Percentiles rank a stretch among this genome's conserved stretches.
Evolutionary conservation across 768 basidiomycete species (phyloP).

Genomic region (Clitopilus hobsonii): DNA sequence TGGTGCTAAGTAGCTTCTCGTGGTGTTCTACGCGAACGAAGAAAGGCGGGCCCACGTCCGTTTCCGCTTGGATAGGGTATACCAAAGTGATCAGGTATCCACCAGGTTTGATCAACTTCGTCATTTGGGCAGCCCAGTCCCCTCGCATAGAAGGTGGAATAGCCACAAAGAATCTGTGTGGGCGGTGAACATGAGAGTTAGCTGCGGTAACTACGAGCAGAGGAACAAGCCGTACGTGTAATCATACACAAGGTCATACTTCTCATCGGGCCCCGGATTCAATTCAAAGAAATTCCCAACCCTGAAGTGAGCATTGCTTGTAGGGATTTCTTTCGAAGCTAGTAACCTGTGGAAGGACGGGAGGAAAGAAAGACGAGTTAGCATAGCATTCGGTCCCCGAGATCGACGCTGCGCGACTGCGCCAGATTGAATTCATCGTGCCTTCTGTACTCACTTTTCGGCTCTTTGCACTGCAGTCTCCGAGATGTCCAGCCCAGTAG

Average conservation of each 20-base stretch:
- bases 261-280: constrained; percentile 22
- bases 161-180: constrained; percentile 66
- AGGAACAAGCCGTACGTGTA: constrained; percentile 42
- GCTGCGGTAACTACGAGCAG: background rate
- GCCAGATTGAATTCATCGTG: too few relatives aligned
- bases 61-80: constrained; percentile 46
- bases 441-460: constrained; percentile 29
- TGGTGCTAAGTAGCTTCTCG: constrained; percentile 37
- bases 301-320: constrained; percentile 32
- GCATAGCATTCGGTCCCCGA: background rate
- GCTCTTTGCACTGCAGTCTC: constrained; percentile 47
- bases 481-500: constrained; percentile 53
- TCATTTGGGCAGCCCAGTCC: constrained; percentile 58
- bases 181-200: background rate
- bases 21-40: constrained; percentile 57
- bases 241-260: constrained; percentile 61
- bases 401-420: background rate
- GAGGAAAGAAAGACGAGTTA: too few relatives aligned
- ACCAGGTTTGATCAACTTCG: constrained; percentile 50
- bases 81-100: constrained; percentile 59
- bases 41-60: constrained; percentile 56
- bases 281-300: constrained; percentile 53
- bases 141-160: constrained; percentile 49
- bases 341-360: too few relatives aligned
- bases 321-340: constrained; percentile 12